Conservation (phyloP, 2,329 filamentous ascomycete species). For the Ophiostoma fasciatum region DNA sequence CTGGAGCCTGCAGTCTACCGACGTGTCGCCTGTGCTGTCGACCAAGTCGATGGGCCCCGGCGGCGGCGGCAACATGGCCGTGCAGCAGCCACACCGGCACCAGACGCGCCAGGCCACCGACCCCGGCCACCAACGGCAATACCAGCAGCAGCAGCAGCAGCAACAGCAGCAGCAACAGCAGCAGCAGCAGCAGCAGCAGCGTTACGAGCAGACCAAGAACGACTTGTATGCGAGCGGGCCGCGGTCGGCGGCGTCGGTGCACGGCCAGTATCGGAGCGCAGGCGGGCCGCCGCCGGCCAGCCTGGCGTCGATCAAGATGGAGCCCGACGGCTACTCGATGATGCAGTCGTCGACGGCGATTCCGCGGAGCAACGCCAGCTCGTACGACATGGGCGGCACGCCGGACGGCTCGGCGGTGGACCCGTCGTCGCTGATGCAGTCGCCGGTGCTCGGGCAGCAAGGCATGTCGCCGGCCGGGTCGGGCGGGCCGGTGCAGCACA, state of each 20-base stretch:
- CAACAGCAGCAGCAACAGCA: constrained; percentile 2
- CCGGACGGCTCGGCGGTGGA: constrained; percentile 18
- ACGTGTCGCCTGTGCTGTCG: constrained; percentile 8
- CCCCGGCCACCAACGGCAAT: constrained; percentile 17
- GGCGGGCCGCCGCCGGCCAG: constrained; percentile 6
- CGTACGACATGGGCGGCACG: constrained; percentile 17
- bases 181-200: constrained; percentile 12
- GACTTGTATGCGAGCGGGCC: constrained; percentile 12
- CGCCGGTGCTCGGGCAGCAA: constrained; percentile 19
- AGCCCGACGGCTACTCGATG: constrained; percentile 23
- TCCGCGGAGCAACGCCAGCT: constrained; percentile 23
- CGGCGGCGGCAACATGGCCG: constrained; percentile 3
- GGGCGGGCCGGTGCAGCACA: neutral
- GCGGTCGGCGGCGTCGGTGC: no score
- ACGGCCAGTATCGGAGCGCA: constrained; percentile 14
- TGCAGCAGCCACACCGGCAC: constrained; percentile 8
- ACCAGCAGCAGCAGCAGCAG: neutral
- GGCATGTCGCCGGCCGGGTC: neutral
- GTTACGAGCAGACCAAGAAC: constrained; percentile 7
- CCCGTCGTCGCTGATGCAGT: constrained; percentile 26
- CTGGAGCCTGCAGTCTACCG: constrained; percentile 8
- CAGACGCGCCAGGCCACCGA: constrained; percentile 5
- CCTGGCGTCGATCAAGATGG: constrained; percentile 21
- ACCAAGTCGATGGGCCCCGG: constrained; percentile 6
- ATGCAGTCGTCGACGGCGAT: constrained; percentile 27